Base-by-base conservation (phyloP, 2,329 filamentous ascomycete genomes). In the Cladosporium phlei region DNA sequence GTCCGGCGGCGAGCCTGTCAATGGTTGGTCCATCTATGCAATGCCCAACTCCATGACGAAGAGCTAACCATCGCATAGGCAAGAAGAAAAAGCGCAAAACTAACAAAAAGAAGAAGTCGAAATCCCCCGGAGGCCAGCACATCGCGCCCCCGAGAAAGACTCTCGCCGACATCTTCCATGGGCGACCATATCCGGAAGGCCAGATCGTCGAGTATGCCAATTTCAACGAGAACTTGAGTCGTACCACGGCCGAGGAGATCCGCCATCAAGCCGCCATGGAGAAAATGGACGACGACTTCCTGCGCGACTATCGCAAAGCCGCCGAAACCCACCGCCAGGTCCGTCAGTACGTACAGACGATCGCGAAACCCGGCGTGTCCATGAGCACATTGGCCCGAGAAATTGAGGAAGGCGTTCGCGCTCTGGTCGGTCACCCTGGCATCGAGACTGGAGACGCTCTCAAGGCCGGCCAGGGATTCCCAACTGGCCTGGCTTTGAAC, bases 281-380 rank as follows among this genome's bases (percentile, higher is more conserved):
- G 66, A 85, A 85, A 60, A 80, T 88, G 72, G 85, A 88, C 66
- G 82, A 79, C 57, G 84, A 90, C 53, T 90, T 88, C 70, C 69
- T 94, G 43, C 74, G 77, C 51, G 88, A 94, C 60, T 94, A 90
- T 66, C 83, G 88, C 52, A 79, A 90, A 59, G 88, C 81, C 37
- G 86, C 88, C n/a, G 88, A 94, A 69, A 80, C 88, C n/a, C 88
- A 95, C 66, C 82, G 88, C 47, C 86, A 94, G 64, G 88, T 93
- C 48, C 83, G 88, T 40, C 83, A 88, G 66, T 90, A 86, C 77
- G 87, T 86, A 3, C 83, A 88, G 68, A 83, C 83, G 64, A 86
- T 93, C 62, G 47, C 52, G 34, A 85, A 85, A 72, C 88, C 88
- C 1, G 88, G 88, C 38, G 83, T 88, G 75, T 79, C 77, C 5